Evolutionary conservation across 106 monocot genomes (phyloP).

Genomic region (Posidonia australis): DNA sequence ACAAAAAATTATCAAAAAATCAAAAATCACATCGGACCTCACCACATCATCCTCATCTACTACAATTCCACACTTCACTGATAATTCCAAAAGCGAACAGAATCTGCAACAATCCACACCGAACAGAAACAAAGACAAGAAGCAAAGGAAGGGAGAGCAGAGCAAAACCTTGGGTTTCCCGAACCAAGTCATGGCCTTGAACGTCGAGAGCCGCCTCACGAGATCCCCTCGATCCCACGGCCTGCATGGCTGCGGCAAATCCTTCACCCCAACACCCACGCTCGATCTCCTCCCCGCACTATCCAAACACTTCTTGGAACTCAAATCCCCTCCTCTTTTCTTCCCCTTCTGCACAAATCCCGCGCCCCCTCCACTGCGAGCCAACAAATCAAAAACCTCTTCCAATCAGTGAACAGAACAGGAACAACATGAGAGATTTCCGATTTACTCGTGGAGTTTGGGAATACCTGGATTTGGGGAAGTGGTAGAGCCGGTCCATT

Average conservation of each 20-base stretch:
- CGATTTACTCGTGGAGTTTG: conserved; percentile 5
- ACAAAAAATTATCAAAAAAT: no score
- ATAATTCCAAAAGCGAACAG: neutral
- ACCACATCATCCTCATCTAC: no score
- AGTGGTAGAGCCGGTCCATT: conserved; percentile 73
- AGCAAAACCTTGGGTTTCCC: conserved; percentile 79
- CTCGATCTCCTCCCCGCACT: neutral
- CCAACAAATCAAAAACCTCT: neutral
- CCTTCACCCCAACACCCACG: neutral
- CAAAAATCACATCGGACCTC: no score
- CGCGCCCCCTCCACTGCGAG: conserved; percentile 15
- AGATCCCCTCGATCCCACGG: conserved; percentile 97
- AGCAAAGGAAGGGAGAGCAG: neutral
- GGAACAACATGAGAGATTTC: neutral
- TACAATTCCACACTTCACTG: no score
- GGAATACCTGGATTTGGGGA: conserved; percentile 22
- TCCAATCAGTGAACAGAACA: neutral
- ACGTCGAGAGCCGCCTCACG: conserved; percentile 58
- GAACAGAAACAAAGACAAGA: neutral
- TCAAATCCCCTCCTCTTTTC: neutral
- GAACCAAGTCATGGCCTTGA: conserved; percentile 99
- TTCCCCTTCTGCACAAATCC: conserved; percentile 8
- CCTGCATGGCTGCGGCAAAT: conserved; percentile 37
- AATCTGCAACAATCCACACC: neutral
- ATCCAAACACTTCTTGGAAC: no score